phyloP scores from a whole-genome alignment of 139 green algal species.

The Micractinium conductrix region DNA sequence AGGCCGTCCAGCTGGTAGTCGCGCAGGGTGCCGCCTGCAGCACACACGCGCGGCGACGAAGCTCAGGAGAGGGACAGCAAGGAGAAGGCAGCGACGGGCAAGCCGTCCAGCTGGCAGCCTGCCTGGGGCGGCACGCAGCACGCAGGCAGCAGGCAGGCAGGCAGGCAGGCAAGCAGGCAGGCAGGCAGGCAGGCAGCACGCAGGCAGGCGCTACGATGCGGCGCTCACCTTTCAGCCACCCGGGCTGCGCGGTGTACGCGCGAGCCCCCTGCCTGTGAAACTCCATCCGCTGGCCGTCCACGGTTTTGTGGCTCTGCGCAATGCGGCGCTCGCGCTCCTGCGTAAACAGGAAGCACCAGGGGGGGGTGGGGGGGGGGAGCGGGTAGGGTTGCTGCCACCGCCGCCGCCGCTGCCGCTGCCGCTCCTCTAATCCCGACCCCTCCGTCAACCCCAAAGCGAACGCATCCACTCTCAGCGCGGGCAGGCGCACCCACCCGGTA shows the following conservation, averaged over 20 bases:
- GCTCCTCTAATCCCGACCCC: too few species aligned
- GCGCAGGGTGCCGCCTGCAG: constrained; percentile 69
- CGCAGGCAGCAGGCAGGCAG: too few species aligned
- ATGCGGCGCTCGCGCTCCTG: constrained; percentile 64
- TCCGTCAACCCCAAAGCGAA: not conserved
- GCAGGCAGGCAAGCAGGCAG: too few species aligned
- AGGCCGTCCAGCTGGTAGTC: constrained; percentile 95
- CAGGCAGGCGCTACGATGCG: too few species aligned
- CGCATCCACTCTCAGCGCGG: not conserved
- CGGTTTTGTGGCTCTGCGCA: constrained; percentile 49
- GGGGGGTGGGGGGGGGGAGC: not conserved
- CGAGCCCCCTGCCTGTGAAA: constrained; percentile 59
- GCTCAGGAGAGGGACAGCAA: too few species aligned
- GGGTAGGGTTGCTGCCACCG: too few species aligned
- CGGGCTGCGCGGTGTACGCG: constrained; percentile 72
- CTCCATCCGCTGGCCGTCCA: constrained; percentile 67
- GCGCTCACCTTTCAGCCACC: constrained; percentile 60
- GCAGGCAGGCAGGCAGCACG: too few species aligned
- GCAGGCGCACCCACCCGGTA: constrained; percentile 52
- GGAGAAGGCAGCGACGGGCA: too few species aligned
- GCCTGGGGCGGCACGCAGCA: too few species aligned
- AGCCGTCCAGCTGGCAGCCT: too few species aligned
- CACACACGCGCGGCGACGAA: too few species aligned
- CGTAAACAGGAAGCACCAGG: not conserved
- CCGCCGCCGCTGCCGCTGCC: too few species aligned